Evolutionary conservation across 306 rosid species (phyloP), one percentile per base, ranked within the genome.

Genomic region (Vigna unguiculata): DNA sequence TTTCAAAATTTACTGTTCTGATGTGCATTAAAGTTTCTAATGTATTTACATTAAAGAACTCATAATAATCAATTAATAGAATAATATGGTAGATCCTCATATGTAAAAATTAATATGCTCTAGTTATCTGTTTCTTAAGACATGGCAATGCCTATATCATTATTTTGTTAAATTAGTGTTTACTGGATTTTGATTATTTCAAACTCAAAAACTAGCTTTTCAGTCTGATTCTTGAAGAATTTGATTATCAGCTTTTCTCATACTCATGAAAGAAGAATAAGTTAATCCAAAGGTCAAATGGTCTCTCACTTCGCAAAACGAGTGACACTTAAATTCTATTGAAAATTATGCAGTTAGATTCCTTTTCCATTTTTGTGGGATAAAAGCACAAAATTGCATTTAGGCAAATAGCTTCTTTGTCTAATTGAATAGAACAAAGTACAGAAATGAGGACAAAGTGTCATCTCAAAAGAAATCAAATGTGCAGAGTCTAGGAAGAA

Each of bases 41-140:
- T 48, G 25, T 41, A 58, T 40, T 53, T 53, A 19, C 58, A 58
- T 58, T n/a, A 14, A 58, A 58, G 58, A 43, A 24, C 30, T n/a
- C 1, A 3, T 0, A 15, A 38, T 41, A 55, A 72, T 74, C n/a
- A 34, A 74, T 46, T 59, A 24, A 59, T 43, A 19, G 20, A 22
- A 16, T 72, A 41, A 14, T 62, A 11, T 41, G 57, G 25, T 32
- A 25, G 30, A 58, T 73, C 13, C 19, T 40, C 24, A n/a, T 10
- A 1, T 58, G 55, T 11, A 58, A 58, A 21, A 5, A 40, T 54
- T 54, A n/a, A 17, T 72, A 72, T 11, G 30, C 32, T 49, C 13
- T 52, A 30, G 49, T 34, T 52, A 71, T 40, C 25, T 71, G 55
- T 58, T 54, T 22, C n/a, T 53, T 55, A 16, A 43, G 36, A 24